A percentile compares a stretch with the other conserved stretches of the same genome.
phyloP scores from a whole-genome alignment of 2,329 filamentous ascomycete species.

The Didymella lethalis region DNA sequence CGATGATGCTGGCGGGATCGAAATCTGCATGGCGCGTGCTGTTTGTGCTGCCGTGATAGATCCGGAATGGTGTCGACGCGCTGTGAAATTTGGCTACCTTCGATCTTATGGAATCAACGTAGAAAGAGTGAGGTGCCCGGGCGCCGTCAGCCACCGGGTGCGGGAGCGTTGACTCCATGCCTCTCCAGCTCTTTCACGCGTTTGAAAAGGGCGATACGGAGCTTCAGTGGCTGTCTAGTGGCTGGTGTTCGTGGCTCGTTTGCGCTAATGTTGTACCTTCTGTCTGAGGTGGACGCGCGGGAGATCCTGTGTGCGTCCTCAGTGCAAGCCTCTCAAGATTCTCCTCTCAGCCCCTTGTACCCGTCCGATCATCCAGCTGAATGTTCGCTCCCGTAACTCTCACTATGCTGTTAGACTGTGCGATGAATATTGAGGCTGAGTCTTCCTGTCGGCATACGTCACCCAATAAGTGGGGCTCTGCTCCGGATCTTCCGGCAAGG shows the following conservation, averaged over 20 bases:
- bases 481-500: slow-evolving; percentile 33
- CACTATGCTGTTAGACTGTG: not conserved
- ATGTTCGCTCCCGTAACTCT: not conserved
- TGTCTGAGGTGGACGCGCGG: not conserved
- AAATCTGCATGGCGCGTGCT: slow-evolving; percentile 67
- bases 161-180: not conserved
- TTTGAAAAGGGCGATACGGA: not conserved
- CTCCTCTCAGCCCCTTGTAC: not conserved
- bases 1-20: slow-evolving; percentile 58
- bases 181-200: not conserved
- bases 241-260: slow-evolving; percentile 7
- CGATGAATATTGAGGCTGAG: slow-evolving; percentile 1
- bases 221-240: not conserved
- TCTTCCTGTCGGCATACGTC: slow-evolving; percentile 25
- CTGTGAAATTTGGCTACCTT: slow-evolving; percentile 38
- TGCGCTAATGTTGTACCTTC: slow-evolving; percentile 4
- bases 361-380: not conserved
- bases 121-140: not conserved
- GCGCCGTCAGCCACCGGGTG: too few relatives aligned
- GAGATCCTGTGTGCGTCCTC: not conserved
- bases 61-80: slow-evolving; percentile 39
- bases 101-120: slow-evolving; percentile 33
- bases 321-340: not conserved
- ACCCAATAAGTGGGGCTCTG: slow-evolving; percentile 28
- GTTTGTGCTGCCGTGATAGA: slow-evolving; percentile 80